Evolutionary conservation across 345 rosid genomes (phyloP), one percentile per base, ranked within the genome.

Genomic region (Sonneratia alba): DNA sequence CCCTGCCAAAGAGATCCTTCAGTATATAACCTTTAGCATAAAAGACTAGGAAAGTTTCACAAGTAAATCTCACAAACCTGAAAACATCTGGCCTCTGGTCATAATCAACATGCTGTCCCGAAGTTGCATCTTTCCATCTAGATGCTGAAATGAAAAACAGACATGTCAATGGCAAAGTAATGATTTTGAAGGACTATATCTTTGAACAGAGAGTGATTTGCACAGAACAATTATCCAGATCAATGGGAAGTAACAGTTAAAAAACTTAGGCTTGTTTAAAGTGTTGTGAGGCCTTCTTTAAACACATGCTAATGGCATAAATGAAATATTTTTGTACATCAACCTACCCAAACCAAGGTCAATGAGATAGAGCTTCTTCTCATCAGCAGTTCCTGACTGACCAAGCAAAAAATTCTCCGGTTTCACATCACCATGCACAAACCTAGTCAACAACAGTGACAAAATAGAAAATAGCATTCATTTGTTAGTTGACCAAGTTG

Each of bases 61-160:
- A 62, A 18, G 34, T 36, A 47, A 71, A 71, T 27, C 51, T 42
- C 57, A 77, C 71, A 43, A 70, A 89, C 97, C 98, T 89, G 79
- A 94, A 94, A 57, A 94, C 93, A 77, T 94, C 98, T 38, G 98
- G 93, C 81, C 91, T 87, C 82, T 94, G 98, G 78, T 94, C 97
- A 79, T 94, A 94, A 22, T 88, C 96, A 70, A 94, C 96, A 81
- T 94, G 98, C 47, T 70, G 86, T 70, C 96, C 95, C 36, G 92
- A 86, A 72, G 91, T 82, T 12, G 83, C 70, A 77, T 94, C 95
- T 76, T 81, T 85, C 98, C 98, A 94, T 79, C 86, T 85, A 56
- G 98, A 87, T n/a, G 98, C 98, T 94, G 87, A 74, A 74, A 72
- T 38, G 24, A 47, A 15, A 43, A 72, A 62, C 56, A 40, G 13